Conservation (phyloP, 306 rosid genomes). For the Rosa lucieae region DNA sequence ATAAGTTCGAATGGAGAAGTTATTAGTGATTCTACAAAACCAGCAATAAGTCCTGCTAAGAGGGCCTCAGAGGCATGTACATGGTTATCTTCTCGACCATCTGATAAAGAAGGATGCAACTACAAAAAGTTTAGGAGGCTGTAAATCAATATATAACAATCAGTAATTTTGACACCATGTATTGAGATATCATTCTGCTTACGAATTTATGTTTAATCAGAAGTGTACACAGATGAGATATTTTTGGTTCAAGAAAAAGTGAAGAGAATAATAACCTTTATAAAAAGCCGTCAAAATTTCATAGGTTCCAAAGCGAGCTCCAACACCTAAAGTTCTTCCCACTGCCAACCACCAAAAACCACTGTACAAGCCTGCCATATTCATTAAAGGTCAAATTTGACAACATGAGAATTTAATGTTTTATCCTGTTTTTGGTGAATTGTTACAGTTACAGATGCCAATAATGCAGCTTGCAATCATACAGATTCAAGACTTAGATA, state of each 20-base stretch:
- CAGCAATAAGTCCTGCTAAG: slow-evolving; percentile 75
- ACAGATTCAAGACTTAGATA: background rate
- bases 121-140: background rate
- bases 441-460: background rate
- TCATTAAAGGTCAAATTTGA: slow-evolving; percentile 27
- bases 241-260: background rate
- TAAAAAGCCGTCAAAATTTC: slow-evolving; percentile 78
- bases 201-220: background rate
- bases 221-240: background rate
- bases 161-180: background rate
- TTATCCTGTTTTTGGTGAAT: background rate
- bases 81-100: slow-evolving; percentile 73
- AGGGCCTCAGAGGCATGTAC: slow-evolving; percentile 68
- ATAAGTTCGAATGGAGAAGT: slow-evolving; percentile 84
- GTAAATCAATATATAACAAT: background rate
- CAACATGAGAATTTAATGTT: background rate
- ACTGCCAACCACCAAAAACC: slow-evolving; percentile 76
- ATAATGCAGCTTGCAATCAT: background rate
- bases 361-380: slow-evolving; percentile 59
- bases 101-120: slow-evolving; percentile 42
- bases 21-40: slow-evolving; percentile 63
- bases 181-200: background rate
- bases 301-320: slow-evolving; percentile 83
- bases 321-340: slow-evolving; percentile 82
- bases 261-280: slow-evolving; percentile 57